Evolutionary conservation across 2,329 filamentous ascomycete species (phyloP), one percentile per base, ranked within the genome.

Genomic region (Cercospora janseana): DNA sequence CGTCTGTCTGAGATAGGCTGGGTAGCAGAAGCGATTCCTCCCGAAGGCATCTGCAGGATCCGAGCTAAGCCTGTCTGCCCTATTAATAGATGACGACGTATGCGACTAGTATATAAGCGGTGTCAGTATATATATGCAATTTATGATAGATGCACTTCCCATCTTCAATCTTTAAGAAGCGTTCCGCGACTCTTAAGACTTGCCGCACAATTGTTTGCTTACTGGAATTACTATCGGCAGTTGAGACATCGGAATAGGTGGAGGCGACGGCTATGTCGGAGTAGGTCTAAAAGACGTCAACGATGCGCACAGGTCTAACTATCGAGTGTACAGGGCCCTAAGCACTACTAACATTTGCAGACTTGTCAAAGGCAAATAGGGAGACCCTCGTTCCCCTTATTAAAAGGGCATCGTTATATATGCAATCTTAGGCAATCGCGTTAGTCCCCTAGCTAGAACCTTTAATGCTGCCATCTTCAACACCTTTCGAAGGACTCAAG

Each of bases 401-500:
- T 81, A 84, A 67, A 81, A 80, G 64, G 80, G 81, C 63, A 74
- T 85, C 54, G 73, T 76, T 46, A 76, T 76, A 64, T 97, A 93
- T 75, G 80, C 84, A 60, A 69, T 97, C 61, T 85, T 87, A 63
- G 74, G 86, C 61, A 97, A 98, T 81, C 86, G 87, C 69, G 91
- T 95, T 77, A 84, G 87, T 66, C 87, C 90, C 56, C 79, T 95
- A 60, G 89, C 89, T 58, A 88, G 88, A 64, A 76, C 85, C 52
- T 72, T 79, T 58, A 75, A 92, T 72, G 86, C 85, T 60, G 92
- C 91, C 66, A 75, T 97, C 77, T 97, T 96, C 85, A 98, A 98
- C 81, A 85, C 83, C 63, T 94, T 86, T 80, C 85, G 93, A 72
- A 83, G 93, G 67, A 87, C 86, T 74, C 84, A 83, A 70, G 73